A percentile compares a stretch with the other conserved stretches of the same genome.
phyloP scores from a whole-genome alignment of 2,329 filamentous ascomycete species.

The Ophiostoma piceae region DNA sequence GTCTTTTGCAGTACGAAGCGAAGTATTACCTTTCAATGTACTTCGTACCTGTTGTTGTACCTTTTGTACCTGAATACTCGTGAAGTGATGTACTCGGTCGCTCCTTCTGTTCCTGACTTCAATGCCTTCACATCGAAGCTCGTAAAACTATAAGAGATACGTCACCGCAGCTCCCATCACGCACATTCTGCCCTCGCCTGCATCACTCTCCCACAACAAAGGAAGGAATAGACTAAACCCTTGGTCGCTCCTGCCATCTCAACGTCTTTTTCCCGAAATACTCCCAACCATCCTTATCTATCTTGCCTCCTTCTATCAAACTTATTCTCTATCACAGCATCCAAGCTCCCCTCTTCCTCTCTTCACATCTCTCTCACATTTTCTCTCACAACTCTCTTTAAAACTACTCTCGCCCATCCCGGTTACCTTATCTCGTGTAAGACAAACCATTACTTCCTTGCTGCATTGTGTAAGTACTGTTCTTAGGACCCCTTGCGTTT shows the following conservation, averaged over 20 bases:
- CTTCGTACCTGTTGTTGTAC: background rate
- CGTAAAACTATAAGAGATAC: slow-evolving; percentile 22
- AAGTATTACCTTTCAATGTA: background rate
- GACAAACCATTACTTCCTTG: background rate
- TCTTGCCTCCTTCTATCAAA: background rate
- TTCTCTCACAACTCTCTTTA: background rate
- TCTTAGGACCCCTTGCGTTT: background rate
- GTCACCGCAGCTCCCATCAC: slow-evolving; percentile 17
- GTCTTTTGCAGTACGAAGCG: no score
- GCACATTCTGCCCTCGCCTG: slow-evolving; percentile 6
- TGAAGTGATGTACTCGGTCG: slow-evolving; percentile 1
- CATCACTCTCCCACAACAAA: background rate
- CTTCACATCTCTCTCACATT: background rate
- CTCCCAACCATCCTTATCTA: background rate
- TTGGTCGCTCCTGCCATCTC: background rate
- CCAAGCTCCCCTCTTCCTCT: background rate
- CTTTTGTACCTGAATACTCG: slow-evolving; percentile 9
- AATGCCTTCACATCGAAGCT: background rate
- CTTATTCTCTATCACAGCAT: background rate
- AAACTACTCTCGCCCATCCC: background rate
- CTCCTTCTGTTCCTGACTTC: slow-evolving; percentile 20
- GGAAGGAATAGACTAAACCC: background rate
- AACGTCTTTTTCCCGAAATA: background rate
- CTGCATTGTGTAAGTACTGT: slow-evolving; percentile 9
- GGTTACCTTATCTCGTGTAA: background rate